A percentile compares a stretch with the other conserved stretches of the same genome.
phyloP scores from a whole-genome alignment of 768 basidiomycete species.

The Leccinum uliginosum region DNA sequence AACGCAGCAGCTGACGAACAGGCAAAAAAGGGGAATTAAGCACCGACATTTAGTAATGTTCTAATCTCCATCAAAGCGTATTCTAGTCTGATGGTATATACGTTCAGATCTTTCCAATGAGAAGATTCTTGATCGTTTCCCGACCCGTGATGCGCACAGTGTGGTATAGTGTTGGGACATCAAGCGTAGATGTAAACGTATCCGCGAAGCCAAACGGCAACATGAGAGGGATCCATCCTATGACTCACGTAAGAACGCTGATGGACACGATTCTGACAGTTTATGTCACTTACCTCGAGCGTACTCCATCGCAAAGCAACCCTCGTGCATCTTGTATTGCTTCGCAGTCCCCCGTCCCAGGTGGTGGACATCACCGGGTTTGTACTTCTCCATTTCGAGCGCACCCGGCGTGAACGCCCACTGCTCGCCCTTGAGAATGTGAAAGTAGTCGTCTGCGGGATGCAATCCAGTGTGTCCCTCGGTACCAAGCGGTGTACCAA shows the following conservation, averaged over 20 bases:
- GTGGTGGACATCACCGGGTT: slow-evolving; percentile 79
- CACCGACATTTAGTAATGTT: not conserved
- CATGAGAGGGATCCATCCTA: slow-evolving; percentile 98
- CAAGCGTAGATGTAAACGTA: slow-evolving; percentile 81
- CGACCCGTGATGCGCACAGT: slow-evolving; percentile 74
- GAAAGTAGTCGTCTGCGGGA: slow-evolving; percentile 97
- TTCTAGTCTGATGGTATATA: not conserved
- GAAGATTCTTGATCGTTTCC: slow-evolving; percentile 78
- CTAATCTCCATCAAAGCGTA: not conserved
- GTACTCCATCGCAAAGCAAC: slow-evolving; percentile 94
- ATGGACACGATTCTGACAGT: slow-evolving; percentile 12
- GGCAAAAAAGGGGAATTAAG: not conserved
- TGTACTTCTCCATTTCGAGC: slow-evolving; percentile 82
- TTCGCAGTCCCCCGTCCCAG: slow-evolving; percentile 80
- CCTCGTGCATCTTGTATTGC: slow-evolving; percentile 98
- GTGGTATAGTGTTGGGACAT: slow-evolving; percentile 75
- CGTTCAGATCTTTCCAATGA: slow-evolving; percentile 78
- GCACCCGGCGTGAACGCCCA: slow-evolving; percentile 86
- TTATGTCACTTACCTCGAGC: slow-evolving; percentile 60
- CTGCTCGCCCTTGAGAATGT: slow-evolving; percentile 91
- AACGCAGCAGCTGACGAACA: not conserved
- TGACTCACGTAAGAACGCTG: not conserved
- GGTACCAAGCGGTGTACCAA: slow-evolving; percentile 93
- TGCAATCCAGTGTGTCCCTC: slow-evolving; percentile 95
- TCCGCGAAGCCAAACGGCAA: slow-evolving; percentile 92